A percentile compares a stretch with the other conserved stretches of the same genome.
phyloP scores from a whole-genome alignment of 2,329 filamentous ascomycete genomes.

The Aspergillus ochraceus region DNA sequence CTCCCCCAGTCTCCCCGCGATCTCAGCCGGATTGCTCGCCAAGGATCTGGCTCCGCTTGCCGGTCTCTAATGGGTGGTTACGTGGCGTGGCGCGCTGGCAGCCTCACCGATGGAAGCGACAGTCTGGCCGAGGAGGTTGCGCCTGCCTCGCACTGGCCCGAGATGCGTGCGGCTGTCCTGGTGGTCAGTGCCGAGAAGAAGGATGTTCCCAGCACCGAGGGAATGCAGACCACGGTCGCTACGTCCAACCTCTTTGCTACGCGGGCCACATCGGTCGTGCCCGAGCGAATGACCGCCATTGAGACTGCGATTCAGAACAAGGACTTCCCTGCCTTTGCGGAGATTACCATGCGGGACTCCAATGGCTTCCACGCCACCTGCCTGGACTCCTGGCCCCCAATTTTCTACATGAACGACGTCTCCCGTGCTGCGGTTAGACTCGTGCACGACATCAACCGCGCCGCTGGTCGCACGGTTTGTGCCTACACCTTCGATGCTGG shows the following conservation, averaged over 20 bases:
- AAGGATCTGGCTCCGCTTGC: slow-evolving; percentile 93
- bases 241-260: slow-evolving; percentile 85
- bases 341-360: slow-evolving; percentile 92
- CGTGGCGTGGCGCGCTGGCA: slow-evolving; percentile 88
- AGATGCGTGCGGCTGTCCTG: slow-evolving; percentile 88
- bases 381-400: slow-evolving; percentile 92
- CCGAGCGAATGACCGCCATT: slow-evolving; percentile 79
- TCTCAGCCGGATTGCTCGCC: slow-evolving; percentile 83
- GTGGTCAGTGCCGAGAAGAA: slow-evolving; percentile 95
- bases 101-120: slow-evolving; percentile 75
- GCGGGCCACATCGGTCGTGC: slow-evolving; percentile 74
- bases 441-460: slow-evolving; percentile 83
- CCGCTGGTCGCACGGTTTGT: slow-evolving; percentile 75
- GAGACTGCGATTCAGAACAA: slow-evolving; percentile 73
- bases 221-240: slow-evolving; percentile 95
- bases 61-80: slow-evolving; percentile 92
- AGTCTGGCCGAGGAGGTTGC: slow-evolving; percentile 87
- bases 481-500: slow-evolving; percentile 98
- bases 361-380: slow-evolving; percentile 97
- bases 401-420: slow-evolving; percentile 98
- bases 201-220: slow-evolving; percentile 85
- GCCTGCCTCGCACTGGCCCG: slow-evolving; percentile 86
- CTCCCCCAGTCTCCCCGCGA: slow-evolving; percentile 78
- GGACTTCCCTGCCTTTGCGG: slow-evolving; percentile 84
- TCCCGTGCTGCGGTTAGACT: slow-evolving; percentile 82